Conservation (phyloP, 306 rosid species). For the Gillenia trifoliata region DNA sequence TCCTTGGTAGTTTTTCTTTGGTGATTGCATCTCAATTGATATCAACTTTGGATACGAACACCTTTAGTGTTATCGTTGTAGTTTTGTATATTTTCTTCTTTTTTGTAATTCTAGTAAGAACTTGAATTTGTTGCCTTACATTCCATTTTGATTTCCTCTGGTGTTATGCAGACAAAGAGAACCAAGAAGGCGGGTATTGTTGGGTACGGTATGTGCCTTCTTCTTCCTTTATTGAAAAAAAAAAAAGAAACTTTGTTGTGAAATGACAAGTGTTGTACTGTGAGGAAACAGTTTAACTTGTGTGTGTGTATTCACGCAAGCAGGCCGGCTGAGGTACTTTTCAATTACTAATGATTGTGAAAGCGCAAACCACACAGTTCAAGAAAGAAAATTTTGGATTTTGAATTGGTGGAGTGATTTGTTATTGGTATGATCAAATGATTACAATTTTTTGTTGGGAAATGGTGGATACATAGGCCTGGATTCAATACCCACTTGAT, state of each 20-base stretch:
- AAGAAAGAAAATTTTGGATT: not conserved
- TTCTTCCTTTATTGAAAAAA: too few species aligned
- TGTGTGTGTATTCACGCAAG: not conserved
- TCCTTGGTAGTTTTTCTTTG: not conserved
- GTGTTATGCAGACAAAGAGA: slow-evolving; percentile 61
- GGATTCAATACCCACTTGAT: not conserved
- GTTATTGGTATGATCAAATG: not conserved
- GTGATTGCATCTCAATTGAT: not conserved
- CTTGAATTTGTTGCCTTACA: not conserved
- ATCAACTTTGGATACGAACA: not conserved
- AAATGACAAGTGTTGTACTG: too few species aligned
- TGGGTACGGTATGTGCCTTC: slow-evolving; percentile 64
- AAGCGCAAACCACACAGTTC: too few species aligned
- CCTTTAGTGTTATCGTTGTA: not conserved
- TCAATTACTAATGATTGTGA: not conserved
- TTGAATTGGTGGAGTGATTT: not conserved
- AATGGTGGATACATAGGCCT: not conserved
- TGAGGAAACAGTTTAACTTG: not conserved
- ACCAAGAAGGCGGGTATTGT: slow-evolving; percentile 92
- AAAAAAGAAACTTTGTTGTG: not conserved
- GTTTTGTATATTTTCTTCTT: not conserved
- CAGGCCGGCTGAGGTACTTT: not conserved
- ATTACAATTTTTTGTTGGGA: not conserved
- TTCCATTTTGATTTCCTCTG: not conserved
- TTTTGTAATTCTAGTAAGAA: not conserved